Base-by-base conservation (phyloP, 2,329 filamentous ascomycete genomes). In the Xylariales sp. region DNA sequence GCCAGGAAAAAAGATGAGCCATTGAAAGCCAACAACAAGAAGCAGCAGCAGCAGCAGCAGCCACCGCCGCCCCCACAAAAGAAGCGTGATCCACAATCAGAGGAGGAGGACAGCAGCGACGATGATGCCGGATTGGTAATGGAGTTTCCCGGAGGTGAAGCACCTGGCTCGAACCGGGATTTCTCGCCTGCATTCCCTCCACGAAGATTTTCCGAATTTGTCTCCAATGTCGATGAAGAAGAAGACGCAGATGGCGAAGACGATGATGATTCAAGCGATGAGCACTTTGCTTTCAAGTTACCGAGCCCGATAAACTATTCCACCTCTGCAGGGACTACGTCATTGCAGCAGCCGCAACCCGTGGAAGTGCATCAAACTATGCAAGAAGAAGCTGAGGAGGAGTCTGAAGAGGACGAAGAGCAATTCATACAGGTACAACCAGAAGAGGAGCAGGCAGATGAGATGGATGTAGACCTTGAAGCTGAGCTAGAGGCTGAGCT, bases 121-220 rank as follows among this genome's bases (percentile, higher is more conserved):
- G 74, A 78, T 29, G 76, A 74, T 17, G 77, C 78, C 35, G 70
- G 71, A 18, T 63, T 81, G 23, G 69, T 72, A 18, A 67, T 83
- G 40, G 79, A 83, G 54, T 79, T 78, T 46, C 78, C 78, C 1
- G 75, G 69, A 31, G 73, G 67, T 21, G 67, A 67, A 16, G 58
- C 61, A 11, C 17, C 35, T 10, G 35, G 23, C 18, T 44, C 59
- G 43, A 46, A 46, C 28, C 52, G 61, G 14, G 65, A 70, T 51
- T 74, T 73, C 52, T 72, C 70, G 4, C 70, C 71, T 1, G 64
- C 69, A 0, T 69, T 76, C 51, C 65, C 69, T 11, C 63, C 38
- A 10, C 62, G 70, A 17, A 66, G 66, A 16, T 79, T 78, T 50
- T 74, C 73, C 38, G 73, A 78, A 14, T 75, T 76, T 38, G 60